phyloP scores from a whole-genome alignment of 441 rosid species.

The Brassica balearica region DNA sequence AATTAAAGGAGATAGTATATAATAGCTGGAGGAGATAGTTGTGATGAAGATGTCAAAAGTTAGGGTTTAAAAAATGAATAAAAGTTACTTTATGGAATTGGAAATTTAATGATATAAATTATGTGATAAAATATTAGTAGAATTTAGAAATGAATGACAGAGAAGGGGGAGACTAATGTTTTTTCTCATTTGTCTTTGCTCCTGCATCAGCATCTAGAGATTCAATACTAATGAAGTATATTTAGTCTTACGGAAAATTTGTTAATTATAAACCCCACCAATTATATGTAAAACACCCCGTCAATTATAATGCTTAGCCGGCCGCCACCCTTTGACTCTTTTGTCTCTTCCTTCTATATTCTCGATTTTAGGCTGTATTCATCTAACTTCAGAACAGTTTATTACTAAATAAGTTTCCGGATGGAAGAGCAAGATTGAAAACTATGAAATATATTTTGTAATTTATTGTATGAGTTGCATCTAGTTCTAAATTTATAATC shows the following conservation, averaged over 20 bases:
- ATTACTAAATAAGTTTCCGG: neutral
- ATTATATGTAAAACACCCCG: neutral
- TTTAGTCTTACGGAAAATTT: neutral
- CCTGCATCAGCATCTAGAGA: conserved; percentile 33
- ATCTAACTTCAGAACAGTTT: neutral
- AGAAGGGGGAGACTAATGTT: conserved; percentile 53
- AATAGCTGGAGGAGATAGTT: conserved; percentile 81
- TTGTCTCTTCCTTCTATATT: conserved; percentile 19
- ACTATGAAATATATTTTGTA: neutral
- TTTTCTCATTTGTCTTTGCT: conserved; percentile 66
- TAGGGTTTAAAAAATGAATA: conserved; percentile 33
- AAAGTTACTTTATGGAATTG: conserved; percentile 47
- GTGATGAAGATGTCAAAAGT: conserved; percentile 54
- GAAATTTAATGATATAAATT: conserved; percentile 20
- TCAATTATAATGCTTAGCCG: conserved; percentile 14
- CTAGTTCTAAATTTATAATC: neutral
- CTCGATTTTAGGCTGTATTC: conserved; percentile 3
- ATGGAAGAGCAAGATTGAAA: neutral
- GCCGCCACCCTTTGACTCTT: conserved; percentile 29
- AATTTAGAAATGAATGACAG: conserved; percentile 50
- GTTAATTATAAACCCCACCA: neutral
- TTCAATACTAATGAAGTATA: conserved; percentile 10
- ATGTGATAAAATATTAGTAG: conserved; percentile 46
- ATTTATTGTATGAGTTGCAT: neutral
- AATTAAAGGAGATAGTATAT: conserved; percentile 42